Evolutionary conservation across 345 rosid species (phyloP).

Genomic region (Isatis tinctoria): DNA sequence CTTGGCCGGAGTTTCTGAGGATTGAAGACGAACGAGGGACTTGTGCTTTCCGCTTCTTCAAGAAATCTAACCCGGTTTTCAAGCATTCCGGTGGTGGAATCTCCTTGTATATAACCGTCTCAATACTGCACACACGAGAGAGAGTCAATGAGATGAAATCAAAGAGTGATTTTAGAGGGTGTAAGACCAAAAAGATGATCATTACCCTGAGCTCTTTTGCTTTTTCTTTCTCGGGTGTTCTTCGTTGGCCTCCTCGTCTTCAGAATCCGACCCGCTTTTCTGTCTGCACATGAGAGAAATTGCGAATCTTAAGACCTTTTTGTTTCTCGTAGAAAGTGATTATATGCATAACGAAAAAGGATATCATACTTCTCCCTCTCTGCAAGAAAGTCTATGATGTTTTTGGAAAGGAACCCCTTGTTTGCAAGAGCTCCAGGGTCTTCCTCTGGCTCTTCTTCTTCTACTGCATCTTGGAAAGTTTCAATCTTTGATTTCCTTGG

Average conservation of each 20-base stretch:
- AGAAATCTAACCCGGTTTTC: slow-evolving; percentile 68
- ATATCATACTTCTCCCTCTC: slow-evolving; percentile 61
- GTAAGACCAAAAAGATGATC: not conserved
- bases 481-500: slow-evolving; percentile 35
- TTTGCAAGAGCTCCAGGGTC: slow-evolving; percentile 34
- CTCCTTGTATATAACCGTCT: slow-evolving; percentile 65
- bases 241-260: slow-evolving; percentile 42
- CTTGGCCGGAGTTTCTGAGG: slow-evolving; percentile 73
- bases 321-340: not conserved
- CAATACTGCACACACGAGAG: slow-evolving; percentile 41
- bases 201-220: slow-evolving; percentile 61
- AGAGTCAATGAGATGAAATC: not conserved
- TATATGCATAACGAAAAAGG: not conserved
- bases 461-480: slow-evolving; percentile 33
- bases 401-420: slow-evolving; percentile 72
- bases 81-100: slow-evolving; percentile 67
- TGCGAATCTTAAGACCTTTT: not conserved
- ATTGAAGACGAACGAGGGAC: slow-evolving; percentile 70
- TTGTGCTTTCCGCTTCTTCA: slow-evolving; percentile 75
- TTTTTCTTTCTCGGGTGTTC: slow-evolving; percentile 49
- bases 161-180: not conserved
- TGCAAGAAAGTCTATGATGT: slow-evolving; percentile 73
- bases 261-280: slow-evolving; percentile 56
- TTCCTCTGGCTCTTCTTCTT: slow-evolving; percentile 39
- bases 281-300: slow-evolving; percentile 39